Evolutionary conservation across 75 land plant species (phyloP).

Genomic region (Pinus albicaulis): DNA sequence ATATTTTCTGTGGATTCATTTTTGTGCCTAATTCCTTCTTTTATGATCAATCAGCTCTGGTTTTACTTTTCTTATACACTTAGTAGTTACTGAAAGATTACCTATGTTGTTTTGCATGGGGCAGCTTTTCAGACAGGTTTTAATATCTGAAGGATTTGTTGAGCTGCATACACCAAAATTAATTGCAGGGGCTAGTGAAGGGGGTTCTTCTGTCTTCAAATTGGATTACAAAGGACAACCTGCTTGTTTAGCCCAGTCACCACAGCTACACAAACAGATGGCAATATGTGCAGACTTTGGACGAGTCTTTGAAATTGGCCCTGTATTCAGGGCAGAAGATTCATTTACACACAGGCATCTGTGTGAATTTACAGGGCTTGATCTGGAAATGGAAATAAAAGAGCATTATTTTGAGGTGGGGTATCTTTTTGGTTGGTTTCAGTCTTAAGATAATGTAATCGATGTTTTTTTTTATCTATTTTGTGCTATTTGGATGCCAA

Average conservation of each 20-base stretch:
- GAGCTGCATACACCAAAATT: constrained; percentile 84
- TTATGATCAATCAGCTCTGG: neutral
- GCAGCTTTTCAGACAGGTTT: constrained; percentile 74
- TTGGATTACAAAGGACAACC: constrained; percentile 85
- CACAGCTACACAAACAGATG: constrained; percentile 97
- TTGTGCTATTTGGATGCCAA: neutral
- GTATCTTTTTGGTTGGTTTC: constrained; percentile 1
- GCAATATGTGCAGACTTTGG: constrained; percentile 90
- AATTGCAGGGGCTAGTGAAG: constrained; percentile 94
- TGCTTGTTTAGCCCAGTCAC: constrained; percentile 96
- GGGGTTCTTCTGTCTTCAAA: constrained; percentile 91
- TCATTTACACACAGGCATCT: constrained; percentile 94
- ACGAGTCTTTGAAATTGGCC: constrained; percentile 90
- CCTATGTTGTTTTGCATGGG: constrained; percentile 5
- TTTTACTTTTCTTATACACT: neutral
- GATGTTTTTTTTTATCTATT: neutral
- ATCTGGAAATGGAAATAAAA: constrained; percentile 96
- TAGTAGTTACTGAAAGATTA: neutral
- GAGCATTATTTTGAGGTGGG: constrained; percentile 86
- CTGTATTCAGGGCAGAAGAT: constrained; percentile 93
- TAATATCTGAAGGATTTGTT: constrained; percentile 56
- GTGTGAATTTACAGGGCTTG: constrained; percentile 96
- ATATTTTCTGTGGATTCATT: neutral
- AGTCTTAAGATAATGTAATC: neutral
- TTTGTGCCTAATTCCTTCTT: constrained; percentile 1